Conservation (phyloP, 1,139 yeast genomes). For the Meyerozyma sp. region DNA sequence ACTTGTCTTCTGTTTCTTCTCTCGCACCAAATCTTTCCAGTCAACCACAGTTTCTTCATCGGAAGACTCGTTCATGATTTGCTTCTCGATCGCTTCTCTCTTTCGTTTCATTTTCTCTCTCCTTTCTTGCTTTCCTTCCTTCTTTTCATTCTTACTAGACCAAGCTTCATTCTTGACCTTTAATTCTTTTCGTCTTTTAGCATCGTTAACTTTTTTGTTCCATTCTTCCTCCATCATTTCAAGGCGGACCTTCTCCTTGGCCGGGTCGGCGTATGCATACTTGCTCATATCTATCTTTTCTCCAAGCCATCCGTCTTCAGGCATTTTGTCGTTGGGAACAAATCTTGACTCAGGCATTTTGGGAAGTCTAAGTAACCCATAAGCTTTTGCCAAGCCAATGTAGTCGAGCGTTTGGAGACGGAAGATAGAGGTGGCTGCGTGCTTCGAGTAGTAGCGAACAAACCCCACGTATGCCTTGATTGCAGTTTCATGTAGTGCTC, state of each 20-base stretch:
- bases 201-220: conserved; percentile 38
- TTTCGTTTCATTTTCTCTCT: conserved; percentile 58
- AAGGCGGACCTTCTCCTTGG: conserved; percentile 58
- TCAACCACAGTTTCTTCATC: conserved; percentile 59
- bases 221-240: conserved; percentile 50
- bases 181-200: conserved; percentile 44
- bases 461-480: conserved; percentile 80
- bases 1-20: conserved; percentile 49
- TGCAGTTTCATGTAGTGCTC: conserved; percentile 77
- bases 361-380: conserved; percentile 80
- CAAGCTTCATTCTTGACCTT: conserved; percentile 65
- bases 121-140: conserved; percentile 60
- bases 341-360: conserved; percentile 85
- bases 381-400: conserved; percentile 64
- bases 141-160: conserved; percentile 66
- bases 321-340: conserved; percentile 42
- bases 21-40: conserved; percentile 82
- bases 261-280: conserved; percentile 58
- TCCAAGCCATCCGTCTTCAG: conserved; percentile 71
- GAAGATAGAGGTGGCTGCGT: conserved; percentile 87
- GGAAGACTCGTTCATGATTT: conserved; percentile 40
- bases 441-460: conserved; percentile 79
- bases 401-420: conserved; percentile 69
- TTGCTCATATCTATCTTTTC: conserved; percentile 57
- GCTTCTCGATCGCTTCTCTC: conserved; percentile 59